These are phyloP conservation scores for Lagenidium sp. DNA, from an alignment of 352 stramenopile genomes.

Conservation along the genomic window DNA sequence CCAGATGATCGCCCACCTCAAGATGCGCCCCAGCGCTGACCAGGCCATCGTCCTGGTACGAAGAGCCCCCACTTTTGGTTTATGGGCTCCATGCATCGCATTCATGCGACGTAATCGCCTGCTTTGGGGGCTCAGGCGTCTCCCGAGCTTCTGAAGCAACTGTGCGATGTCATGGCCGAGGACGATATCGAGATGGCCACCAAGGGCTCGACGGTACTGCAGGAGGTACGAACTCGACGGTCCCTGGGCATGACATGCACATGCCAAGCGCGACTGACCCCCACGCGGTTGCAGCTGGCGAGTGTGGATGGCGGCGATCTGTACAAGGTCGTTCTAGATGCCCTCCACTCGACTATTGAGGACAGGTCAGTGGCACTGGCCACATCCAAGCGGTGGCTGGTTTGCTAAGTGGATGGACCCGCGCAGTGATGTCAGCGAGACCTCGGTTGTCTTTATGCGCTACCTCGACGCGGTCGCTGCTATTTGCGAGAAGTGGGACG, in stretches of 20 bases:
- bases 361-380: neutral
- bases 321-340: conserved; percentile 42
- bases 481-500: conserved; percentile 43
- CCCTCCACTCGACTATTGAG: conserved; percentile 23
- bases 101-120: too few species aligned
- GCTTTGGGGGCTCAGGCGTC: too few species aligned
- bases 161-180: conserved; percentile 53
- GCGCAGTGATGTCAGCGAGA: conserved; percentile 20
- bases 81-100: too few species aligned
- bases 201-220: conserved; percentile 47
- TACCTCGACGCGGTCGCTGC: conserved; percentile 66
- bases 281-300: conserved; percentile 47
- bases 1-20: conserved; percentile 61
- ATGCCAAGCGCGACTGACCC: too few species aligned
- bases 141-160: conserved; percentile 31
- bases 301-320: conserved; percentile 23
- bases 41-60: conserved; percentile 45
- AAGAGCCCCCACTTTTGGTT: too few species aligned
- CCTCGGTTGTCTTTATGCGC: conserved; percentile 68
- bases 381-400: too few species aligned
- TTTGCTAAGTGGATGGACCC: too few species aligned
- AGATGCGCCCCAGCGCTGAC: conserved; percentile 32
- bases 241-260: too few species aligned
- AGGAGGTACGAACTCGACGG: too few species aligned
- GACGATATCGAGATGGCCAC: conserved; percentile 63